Evolutionary conservation across 2,329 filamentous ascomycete species (phyloP).

Genomic region (Fusarium pseudocircinatum): DNA sequence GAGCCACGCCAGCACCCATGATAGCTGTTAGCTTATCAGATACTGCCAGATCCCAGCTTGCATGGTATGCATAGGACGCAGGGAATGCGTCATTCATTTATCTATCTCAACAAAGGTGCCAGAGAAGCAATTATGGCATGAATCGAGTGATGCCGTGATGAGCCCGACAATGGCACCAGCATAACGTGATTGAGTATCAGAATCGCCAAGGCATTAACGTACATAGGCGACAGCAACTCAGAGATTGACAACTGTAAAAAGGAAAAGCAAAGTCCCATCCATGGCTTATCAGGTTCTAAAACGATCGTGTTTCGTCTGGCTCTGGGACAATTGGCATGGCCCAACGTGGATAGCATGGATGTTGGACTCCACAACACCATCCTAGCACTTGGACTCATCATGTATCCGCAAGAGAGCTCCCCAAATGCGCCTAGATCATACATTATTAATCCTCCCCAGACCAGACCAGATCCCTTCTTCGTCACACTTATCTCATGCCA

Average conservation of each 20-base stretch:
- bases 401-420: conserved; percentile 27
- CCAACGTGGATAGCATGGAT: conserved; percentile 6
- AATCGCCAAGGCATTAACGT: neutral
- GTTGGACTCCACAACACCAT: conserved; percentile 33
- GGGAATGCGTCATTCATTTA: conserved; percentile 33
- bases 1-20: conserved; percentile 24
- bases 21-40: conserved; percentile 32
- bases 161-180: neutral
- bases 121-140: conserved; percentile 7
- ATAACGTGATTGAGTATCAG: neutral
- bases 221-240: neutral
- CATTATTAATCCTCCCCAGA: conserved; percentile 34
- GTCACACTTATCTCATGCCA: conserved; percentile 39
- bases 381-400: conserved; percentile 35
- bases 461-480: conserved; percentile 9
- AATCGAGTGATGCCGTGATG: neutral
- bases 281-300: neutral
- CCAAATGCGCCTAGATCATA: conserved; percentile 14
- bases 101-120: conserved; percentile 1
- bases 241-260: conserved; percentile 1
- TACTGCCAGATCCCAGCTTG: conserved; percentile 31
- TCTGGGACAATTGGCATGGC: neutral
- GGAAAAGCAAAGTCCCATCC: neutral
- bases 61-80: conserved; percentile 12
- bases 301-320: conserved; percentile 25